Conservation (phyloP, 2,329 filamentous ascomycete species). For the Lachnellula arida region DNA sequence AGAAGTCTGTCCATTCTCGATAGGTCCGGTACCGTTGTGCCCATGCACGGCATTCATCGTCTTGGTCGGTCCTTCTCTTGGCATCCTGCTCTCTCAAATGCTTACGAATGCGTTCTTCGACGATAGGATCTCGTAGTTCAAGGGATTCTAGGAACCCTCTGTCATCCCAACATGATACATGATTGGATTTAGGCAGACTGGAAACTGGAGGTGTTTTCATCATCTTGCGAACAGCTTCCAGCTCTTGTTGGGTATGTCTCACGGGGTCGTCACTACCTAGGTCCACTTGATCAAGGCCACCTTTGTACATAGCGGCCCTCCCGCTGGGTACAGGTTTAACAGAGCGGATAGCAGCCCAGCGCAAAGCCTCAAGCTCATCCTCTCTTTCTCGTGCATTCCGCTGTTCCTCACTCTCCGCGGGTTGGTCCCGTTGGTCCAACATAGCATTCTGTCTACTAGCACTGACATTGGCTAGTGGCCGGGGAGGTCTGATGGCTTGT, state of each 20-base stretch:
- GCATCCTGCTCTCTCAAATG: slow-evolving; percentile 12
- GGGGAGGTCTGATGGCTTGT: not conserved
- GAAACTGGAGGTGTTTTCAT: slow-evolving; percentile 30
- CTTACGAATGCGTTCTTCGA: slow-evolving; percentile 17
- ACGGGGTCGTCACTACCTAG: not conserved
- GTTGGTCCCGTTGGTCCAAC: slow-evolving; percentile 6
- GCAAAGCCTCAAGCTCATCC: slow-evolving; percentile 18
- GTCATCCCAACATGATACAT: slow-evolving; percentile 24
- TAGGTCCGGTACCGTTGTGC: slow-evolving; percentile 25
- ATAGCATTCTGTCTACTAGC: not conserved
- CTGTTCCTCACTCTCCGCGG: slow-evolving; percentile 19
- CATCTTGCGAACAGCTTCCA: slow-evolving; percentile 23
- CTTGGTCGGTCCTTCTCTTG: slow-evolving; percentile 20
- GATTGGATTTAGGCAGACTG: slow-evolving; percentile 22
- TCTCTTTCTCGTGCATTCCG: slow-evolving; percentile 19
- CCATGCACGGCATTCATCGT: slow-evolving; percentile 24
- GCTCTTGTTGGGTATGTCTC: slow-evolving; percentile 3
- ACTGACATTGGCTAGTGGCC: not conserved
- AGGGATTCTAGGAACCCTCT: slow-evolving; percentile 22
- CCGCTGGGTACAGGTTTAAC: not conserved
- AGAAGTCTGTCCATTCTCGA: slow-evolving; percentile 28
- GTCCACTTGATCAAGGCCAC: not conserved
- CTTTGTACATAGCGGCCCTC: not conserved
- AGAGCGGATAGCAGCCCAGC: not conserved
- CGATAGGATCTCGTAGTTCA: slow-evolving; percentile 11